phyloP scores from a whole-genome alignment of 2,329 filamentous ascomycete species.

The Colletotrichum sp. region DNA sequence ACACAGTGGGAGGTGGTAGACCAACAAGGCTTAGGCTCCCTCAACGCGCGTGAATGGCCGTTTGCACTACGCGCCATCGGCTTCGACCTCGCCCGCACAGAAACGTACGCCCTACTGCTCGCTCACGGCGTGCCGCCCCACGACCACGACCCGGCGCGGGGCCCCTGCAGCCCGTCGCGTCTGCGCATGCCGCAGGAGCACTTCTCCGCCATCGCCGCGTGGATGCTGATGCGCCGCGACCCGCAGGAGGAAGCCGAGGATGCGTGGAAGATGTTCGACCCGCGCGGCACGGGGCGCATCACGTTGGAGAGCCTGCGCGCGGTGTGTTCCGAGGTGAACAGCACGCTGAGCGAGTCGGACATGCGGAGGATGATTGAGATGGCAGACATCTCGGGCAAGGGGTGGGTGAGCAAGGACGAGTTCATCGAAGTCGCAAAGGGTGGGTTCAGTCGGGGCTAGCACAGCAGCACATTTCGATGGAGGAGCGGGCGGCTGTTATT shows the following conservation, averaged over 20 bases:
- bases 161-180: constrained; percentile 63
- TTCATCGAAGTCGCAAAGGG: constrained; percentile 62
- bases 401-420: constrained; percentile 74
- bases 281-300: constrained; percentile 89
- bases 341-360: constrained; percentile 88
- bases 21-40: constrained; percentile 89
- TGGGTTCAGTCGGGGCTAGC: constrained; percentile 9
- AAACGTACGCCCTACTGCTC: constrained; percentile 82
- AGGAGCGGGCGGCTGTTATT: background rate
- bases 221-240: constrained; percentile 81
- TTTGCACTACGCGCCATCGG: constrained; percentile 95
- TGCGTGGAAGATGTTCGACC: constrained; percentile 93
- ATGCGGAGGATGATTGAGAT: constrained; percentile 96
- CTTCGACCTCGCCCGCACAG: constrained; percentile 86
- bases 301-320: constrained; percentile 85
- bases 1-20: constrained; percentile 90
- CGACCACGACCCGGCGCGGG: constrained; percentile 52
- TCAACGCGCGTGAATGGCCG: constrained; percentile 98
- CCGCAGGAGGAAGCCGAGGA: constrained; percentile 89
- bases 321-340: constrained; percentile 86
- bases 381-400: constrained; percentile 93
- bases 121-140: constrained; percentile 78
- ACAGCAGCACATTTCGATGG: background rate
- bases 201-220: constrained; percentile 79
- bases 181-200: constrained; percentile 75